phyloP scores from a whole-genome alignment of 1,139 yeast species.

The Nakaseomyces kungkrabaensis region DNA sequence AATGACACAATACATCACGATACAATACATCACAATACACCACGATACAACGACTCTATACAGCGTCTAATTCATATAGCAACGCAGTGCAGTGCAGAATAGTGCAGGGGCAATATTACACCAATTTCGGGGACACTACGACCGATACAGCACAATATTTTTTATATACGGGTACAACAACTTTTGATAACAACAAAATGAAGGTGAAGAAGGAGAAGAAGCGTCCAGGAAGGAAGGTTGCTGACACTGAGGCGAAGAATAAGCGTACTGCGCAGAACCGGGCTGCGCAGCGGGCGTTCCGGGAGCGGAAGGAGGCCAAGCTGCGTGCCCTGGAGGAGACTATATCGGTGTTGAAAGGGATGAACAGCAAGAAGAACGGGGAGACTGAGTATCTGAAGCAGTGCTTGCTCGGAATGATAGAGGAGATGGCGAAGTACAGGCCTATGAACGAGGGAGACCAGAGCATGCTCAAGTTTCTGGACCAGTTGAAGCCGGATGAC shows the following conservation, averaged over 20 bases:
- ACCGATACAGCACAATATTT: too few species aligned
- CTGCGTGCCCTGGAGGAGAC: conserved; percentile 79
- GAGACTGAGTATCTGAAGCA: conserved; percentile 67
- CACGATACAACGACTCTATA: background rate
- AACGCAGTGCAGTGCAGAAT: too few species aligned
- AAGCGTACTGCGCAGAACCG: conserved; percentile 94
- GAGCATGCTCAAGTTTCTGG: background rate
- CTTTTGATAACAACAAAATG: too few species aligned
- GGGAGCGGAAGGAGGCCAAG: conserved; percentile 86
- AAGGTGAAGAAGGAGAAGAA: conserved; percentile 16
- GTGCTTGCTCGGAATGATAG: conserved; percentile 66
- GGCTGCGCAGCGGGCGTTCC: conserved; percentile 93
- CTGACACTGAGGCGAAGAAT: conserved; percentile 67
- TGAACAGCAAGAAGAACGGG: conserved; percentile 50
- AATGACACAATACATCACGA: background rate
- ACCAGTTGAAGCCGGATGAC: background rate
- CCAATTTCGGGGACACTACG: too few species aligned
- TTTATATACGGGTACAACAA: too few species aligned
- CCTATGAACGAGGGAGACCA: conserved; percentile 22
- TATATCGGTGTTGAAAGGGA: conserved; percentile 60
- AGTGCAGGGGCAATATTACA: too few species aligned
- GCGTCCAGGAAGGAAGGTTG: conserved; percentile 62
- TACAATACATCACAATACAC: background rate
- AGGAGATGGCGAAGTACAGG: conserved; percentile 58
- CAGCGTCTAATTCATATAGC: background rate